Base-by-base conservation (phyloP, 768 basidiomycete genomes). In the Floccularia luteovirens region DNA sequence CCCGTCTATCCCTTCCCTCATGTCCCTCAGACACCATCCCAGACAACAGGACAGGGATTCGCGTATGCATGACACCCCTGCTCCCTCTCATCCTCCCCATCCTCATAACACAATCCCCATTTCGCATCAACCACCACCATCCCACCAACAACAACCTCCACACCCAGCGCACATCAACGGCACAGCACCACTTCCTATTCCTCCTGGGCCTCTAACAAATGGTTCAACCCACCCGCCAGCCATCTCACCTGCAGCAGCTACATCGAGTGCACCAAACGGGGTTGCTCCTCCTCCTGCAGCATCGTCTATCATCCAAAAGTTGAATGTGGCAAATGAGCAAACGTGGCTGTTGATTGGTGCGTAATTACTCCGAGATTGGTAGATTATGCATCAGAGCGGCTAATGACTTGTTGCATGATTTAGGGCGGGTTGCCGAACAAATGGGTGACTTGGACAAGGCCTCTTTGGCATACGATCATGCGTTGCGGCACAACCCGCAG, bases 361-460 rank as follows among this genome's bases (percentile, higher is more conserved):
- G 75, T 56, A 32, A 43, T 43, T 31, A 28, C 43, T n/a, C n/a
- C n/a, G n/a, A n/a, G n/a, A n/a, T n/a, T n/a, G n/a, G n/a, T n/a
- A n/a, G n/a, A n/a, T n/a, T n/a, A n/a, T n/a, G n/a, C n/a, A n/a
- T n/a, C n/a, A n/a, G n/a, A n/a, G n/a, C n/a, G n/a, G n/a, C n/a
- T n/a, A n/a, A n/a, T n/a, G n/a, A n/a, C n/a, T n/a, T n/a, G n/a
- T n/a, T n/a, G n/a, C n/a, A n/a, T n/a, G 28, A 52, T 45, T 48
- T 66, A 97, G 93, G 92, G 39, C 81, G 88, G 41, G 87, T 96
- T 41, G 91, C 93, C 36, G 96, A 97, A 61, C 90, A 93, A 59
- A 87, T 98, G 80, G 77, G 82, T 47, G 90, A 97, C 68, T 74
- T 89, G 53, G 92, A 96, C 55, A 83, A 91, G 48, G 94, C 96